Evolutionary conservation across 345 rosid genomes (phyloP), one percentile per base, ranked within the genome.

Genomic region (Noccaea bulbosa): DNA sequence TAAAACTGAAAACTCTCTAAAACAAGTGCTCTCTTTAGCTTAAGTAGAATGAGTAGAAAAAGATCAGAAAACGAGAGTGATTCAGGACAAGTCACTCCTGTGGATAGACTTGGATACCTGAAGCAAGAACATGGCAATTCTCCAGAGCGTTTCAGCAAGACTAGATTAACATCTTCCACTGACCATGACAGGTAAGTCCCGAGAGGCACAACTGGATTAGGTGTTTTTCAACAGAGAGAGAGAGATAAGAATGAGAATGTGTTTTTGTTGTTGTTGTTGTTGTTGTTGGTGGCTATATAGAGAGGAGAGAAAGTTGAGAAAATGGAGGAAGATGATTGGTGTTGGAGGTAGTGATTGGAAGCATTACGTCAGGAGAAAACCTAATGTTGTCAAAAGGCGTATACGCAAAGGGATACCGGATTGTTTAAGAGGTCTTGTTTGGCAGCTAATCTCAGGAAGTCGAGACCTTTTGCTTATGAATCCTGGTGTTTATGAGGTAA

Each of bases 251-350:
- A 52, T 24, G 24, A 27, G 40, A 30, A 48, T 65, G 47, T 54
- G 27, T 61, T 55, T 2, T 30, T 56, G 22, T 20, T 20, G 22
- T 17, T 75, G 70, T 52, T 69, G 57, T 17, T 71, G 22, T 20
- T 20, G 22, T 17, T 75, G 70, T 52, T 69, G 57, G 15, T 71
- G 40, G 34, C 6, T 53, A 66, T 71, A 93, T 71, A 93, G 99
- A 80, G 96, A 94, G 64, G 91, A 87, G 81, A 87, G 96, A 82
- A 89, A 81, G 58, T 75, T 89, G 61, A 82, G 90, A 61, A 91
- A 89, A 81, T 94, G 99, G 97, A 89, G 99, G 86, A 94, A 89
- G 83, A 94, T 91, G 97, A 91, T 94, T 76, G 99, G 99, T 22
- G 90, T 81, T 60, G 95, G 97, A 55, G 99, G 97, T 35, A 94